These are phyloP conservation scores for Sporothrix inflata DNA, from an alignment of 2,329 filamentous ascomycete species.

Conservation along the genomic window DNA sequence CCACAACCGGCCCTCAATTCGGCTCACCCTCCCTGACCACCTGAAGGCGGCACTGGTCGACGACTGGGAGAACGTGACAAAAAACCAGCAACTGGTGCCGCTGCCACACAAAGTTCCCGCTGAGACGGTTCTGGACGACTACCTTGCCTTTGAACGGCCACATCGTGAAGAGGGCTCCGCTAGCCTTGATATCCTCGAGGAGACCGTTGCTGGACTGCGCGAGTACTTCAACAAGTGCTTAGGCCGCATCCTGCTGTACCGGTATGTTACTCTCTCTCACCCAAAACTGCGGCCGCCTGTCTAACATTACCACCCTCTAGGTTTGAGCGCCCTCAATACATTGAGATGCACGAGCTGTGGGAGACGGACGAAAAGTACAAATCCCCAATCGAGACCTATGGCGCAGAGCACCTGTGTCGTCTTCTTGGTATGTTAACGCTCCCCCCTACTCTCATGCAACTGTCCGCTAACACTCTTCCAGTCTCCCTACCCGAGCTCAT, in stretches of 20 bases:
- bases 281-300: not conserved
- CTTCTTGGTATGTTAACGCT: conserved; percentile 70
- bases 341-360: conserved; percentile 73
- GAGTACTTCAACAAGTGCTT: conserved; percentile 95
- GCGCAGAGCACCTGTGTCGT: conserved; percentile 86
- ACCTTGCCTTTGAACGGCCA: conserved; percentile 69
- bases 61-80: conserved; percentile 98
- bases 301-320: conserved; percentile 47
- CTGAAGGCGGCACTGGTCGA: conserved; percentile 93
- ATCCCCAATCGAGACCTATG: conserved; percentile 79
- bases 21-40: conserved; percentile 82
- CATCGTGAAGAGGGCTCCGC: conserved; percentile 68
- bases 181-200: conserved; percentile 83
- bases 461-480: conserved; percentile 43
- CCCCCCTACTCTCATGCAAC: not conserved
- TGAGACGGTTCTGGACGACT: conserved; percentile 77
- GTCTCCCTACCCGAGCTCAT: conserved; percentile 91
- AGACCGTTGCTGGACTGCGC: conserved; percentile 81
- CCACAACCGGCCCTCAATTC: conserved; percentile 79
- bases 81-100: conserved; percentile 86
- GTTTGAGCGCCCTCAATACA: conserved; percentile 89
- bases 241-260: conserved; percentile 85
- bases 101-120: conserved; percentile 79
- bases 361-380: conserved; percentile 61
- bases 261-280: conserved; percentile 47